These are phyloP conservation scores for Linum lewisii DNA, from an alignment of 345 rosid genomes.

Conservation along the genomic window DNA sequence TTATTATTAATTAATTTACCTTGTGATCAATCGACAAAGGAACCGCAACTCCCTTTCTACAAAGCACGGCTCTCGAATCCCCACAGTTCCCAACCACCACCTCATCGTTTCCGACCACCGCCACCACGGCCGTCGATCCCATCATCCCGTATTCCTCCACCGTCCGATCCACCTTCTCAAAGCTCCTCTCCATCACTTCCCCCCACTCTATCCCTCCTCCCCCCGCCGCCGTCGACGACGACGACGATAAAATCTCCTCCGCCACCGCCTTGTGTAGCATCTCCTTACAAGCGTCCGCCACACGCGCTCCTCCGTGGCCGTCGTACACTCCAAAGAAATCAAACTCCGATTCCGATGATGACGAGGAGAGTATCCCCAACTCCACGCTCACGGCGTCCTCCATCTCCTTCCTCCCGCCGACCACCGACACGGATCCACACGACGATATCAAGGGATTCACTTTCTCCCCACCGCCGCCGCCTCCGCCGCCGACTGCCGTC, in stretches of 20 bases:
- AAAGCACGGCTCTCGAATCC: conserved; percentile 40
- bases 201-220: conserved; percentile 30
- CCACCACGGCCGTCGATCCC: conserved; percentile 42
- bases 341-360: conserved; percentile 20
- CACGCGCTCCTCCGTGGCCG: conserved; percentile 60
- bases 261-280: conserved; percentile 37
- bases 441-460: conserved; percentile 11
- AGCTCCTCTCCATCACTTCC: conserved; percentile 39
- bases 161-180: conserved; percentile 40
- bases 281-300: conserved; percentile 54
- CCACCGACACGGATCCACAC: conserved; percentile 41
- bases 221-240: conserved; percentile 2
- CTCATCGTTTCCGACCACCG: conserved; percentile 30
- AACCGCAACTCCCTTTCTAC: conserved; percentile 22
- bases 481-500: too few relatives aligned
- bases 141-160: conserved; percentile 21
- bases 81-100: conserved; percentile 42
- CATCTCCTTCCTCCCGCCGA: conserved; percentile 62
- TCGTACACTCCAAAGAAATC: conserved; percentile 59
- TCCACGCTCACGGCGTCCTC: conserved; percentile 52
- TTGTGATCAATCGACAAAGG: conserved; percentile 40
- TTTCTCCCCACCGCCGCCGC: not conserved
- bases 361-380: conserved; percentile 34
- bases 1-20: too few relatives aligned
- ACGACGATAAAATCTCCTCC: conserved; percentile 27